Evolutionary conservation across 331 rosid genomes (phyloP).

Genomic region (Acacia pycnantha): DNA sequence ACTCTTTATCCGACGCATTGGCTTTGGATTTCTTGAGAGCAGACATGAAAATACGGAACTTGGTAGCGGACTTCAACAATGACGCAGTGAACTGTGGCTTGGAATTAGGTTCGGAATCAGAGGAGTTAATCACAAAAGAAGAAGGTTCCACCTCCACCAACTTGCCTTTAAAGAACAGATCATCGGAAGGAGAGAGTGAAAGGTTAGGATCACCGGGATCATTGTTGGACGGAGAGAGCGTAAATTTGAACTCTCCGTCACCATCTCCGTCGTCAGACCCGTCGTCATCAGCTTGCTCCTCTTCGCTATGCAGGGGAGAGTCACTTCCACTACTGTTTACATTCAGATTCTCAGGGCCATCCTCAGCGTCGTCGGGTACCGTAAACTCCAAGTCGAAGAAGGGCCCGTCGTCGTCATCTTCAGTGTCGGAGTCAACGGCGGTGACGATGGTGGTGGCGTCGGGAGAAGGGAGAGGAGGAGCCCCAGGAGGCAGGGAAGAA

Average conservation of each 20-base stretch:
- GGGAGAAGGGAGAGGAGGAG: neutral
- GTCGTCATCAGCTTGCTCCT: conserved; percentile 35
- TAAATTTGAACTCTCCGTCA: conserved; percentile 72
- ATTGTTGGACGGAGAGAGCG: conserved; percentile 67
- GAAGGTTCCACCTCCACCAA: conserved; percentile 64
- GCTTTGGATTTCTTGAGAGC: conserved; percentile 69
- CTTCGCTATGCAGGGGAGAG: neutral
- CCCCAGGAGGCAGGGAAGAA: conserved; percentile 6
- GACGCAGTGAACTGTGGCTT: conserved; percentile 69
- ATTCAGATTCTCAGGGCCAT: conserved; percentile 12
- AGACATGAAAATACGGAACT: conserved; percentile 74
- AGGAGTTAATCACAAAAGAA: conserved; percentile 33
- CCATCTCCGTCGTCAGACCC: conserved; percentile 33
- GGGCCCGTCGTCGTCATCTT: conserved; percentile 67
- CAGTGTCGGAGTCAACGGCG: conserved; percentile 40
- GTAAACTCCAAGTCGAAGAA: conserved; percentile 90
- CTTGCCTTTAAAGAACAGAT: conserved; percentile 74
- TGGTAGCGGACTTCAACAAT: conserved; percentile 84
- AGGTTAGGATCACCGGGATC: conserved; percentile 62
- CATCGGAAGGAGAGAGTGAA: conserved; percentile 69
- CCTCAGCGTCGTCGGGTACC: conserved; percentile 59
- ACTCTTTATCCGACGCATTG: conserved; percentile 42
- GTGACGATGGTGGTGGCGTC: conserved; percentile 36
- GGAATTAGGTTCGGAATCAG: conserved; percentile 67
- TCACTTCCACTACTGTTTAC: neutral